Base-by-base conservation (phyloP, 148 eudicot genomes). In the Rhododendron ovatum region DNA sequence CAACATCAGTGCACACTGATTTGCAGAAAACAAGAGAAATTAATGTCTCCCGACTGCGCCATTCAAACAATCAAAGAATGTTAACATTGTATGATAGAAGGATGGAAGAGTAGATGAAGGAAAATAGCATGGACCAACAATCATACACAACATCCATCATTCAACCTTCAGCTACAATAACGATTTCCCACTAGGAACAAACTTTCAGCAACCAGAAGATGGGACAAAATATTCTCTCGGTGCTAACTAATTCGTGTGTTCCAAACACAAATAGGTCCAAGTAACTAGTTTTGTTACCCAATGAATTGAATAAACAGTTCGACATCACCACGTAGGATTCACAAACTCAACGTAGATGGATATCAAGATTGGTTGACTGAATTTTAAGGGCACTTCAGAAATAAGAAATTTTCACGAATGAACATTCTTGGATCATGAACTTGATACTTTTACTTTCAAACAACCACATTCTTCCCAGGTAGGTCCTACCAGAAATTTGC, bases 1-100 rank as follows among this genome's bases (percentile, higher is more conserved):
- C 24, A n/a, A 83, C 39, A n/a, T 86, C 24, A 88, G 71, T 5
- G 63, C 78, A 74, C 41, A 61, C 33, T 63, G 24, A 84, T 45
- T 88, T 53, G 82, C 85, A 39, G 37, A 80, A 84, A 13, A 45
- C 20, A 77, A 37, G 41, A 55, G 35, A 43, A 45, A 37, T 9
- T 28, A 63, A 45, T 51, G 22, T 50, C 57, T 14, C 28, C 71
- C 71, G n/a, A n/a, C 39, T 18, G 51, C 1, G 41, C 35, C 33
- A 73, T 47, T 47, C 48, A 48, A 9, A 67, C 33, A 14, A 67
- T 83, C 61, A 37, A 6, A 22, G 10, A 18, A 48, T 13, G 18
- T 79, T 47, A 12, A 79, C n/a, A 26, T 9, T 22, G 1, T 24
- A 33, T 8, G 17, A 74, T 15, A 33, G 35, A 81, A 53, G 45